Percentiles rank a stretch among this genome's conserved stretches.
Conservation (phyloP, 768 basidiomycete species). For the Boletus rufocinnamomeus region DNA sequence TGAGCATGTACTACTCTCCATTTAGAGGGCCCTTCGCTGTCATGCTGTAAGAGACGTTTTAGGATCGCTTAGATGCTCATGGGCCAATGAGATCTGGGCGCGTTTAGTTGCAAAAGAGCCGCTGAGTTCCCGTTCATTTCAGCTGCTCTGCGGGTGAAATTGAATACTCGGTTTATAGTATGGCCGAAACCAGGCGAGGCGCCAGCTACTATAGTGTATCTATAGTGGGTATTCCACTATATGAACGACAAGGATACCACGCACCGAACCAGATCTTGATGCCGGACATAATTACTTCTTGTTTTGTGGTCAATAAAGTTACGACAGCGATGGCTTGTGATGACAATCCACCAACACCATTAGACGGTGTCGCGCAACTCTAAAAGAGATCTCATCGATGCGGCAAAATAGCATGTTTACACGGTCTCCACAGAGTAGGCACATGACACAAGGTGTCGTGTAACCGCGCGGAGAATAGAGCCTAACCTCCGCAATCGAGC, state of each 20-base stretch:
- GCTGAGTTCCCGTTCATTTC: not conserved
- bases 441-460: not conserved
- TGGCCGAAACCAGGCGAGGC: slow-evolving; percentile 41
- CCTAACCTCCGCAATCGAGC: not conserved
- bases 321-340: not conserved
- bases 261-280: slow-evolving; percentile 2
- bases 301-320: not conserved
- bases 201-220: slow-evolving; percentile 25
- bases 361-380: not conserved
- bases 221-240: not conserved
- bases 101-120: not conserved
- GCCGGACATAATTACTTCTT: not conserved
- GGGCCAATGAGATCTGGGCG: not conserved
- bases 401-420: not conserved
- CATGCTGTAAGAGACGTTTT: not conserved
- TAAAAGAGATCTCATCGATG: not conserved
- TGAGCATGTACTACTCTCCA: not conserved
- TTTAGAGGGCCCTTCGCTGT: not conserved
- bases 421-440: too few relatives aligned
- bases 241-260: not conserved
- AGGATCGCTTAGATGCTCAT: not conserved
- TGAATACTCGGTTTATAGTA: slow-evolving; percentile 34
- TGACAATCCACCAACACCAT: not conserved
- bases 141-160: not conserved
- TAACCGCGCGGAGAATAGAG: not conserved